These are phyloP conservation scores for Brassica hybrid DNA, from an alignment of 441 rosid genomes.

Conservation along the genomic window DNA sequence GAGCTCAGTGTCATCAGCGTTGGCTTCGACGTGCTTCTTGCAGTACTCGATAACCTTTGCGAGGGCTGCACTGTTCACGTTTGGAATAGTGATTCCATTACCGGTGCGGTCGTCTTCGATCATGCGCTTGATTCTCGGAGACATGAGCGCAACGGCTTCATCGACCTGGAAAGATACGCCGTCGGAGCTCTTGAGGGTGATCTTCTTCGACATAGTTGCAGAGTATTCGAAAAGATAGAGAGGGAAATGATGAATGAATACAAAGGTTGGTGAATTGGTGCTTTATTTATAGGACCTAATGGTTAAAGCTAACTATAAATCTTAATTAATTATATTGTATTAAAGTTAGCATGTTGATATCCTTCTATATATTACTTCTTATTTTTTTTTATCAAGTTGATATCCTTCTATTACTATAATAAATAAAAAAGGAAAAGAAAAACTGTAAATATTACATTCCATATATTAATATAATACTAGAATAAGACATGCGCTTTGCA, in stretches of 20 bases:
- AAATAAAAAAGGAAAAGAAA: neutral
- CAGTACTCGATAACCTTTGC: conserved; percentile 57
- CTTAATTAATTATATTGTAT: neutral
- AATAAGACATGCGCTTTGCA: too few relatives aligned
- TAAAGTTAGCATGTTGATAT: neutral
- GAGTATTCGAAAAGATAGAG: neutral
- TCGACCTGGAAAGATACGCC: conserved; percentile 52
- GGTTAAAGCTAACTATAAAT: neutral
- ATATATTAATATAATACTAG: neutral
- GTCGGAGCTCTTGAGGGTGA: conserved; percentile 51
- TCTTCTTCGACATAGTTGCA: conserved; percentile 46
- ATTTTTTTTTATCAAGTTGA: neutral
- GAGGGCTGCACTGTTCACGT: conserved; percentile 50
- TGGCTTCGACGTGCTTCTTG: conserved; percentile 48
- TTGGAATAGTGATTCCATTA: conserved; percentile 52
- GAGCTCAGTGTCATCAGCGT: conserved; percentile 40
- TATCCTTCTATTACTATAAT: neutral
- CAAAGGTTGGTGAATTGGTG: neutral
- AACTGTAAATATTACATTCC: neutral
- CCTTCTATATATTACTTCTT: neutral
- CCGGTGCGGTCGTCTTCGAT: conserved; percentile 50
- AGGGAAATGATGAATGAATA: neutral
- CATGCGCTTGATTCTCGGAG: conserved; percentile 54
- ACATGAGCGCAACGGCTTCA: conserved; percentile 49
- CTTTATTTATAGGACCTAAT: neutral